These are phyloP conservation scores for Rhododendron henanense DNA, from an alignment of 148 eudicot species.

Conservation along the genomic window DNA sequence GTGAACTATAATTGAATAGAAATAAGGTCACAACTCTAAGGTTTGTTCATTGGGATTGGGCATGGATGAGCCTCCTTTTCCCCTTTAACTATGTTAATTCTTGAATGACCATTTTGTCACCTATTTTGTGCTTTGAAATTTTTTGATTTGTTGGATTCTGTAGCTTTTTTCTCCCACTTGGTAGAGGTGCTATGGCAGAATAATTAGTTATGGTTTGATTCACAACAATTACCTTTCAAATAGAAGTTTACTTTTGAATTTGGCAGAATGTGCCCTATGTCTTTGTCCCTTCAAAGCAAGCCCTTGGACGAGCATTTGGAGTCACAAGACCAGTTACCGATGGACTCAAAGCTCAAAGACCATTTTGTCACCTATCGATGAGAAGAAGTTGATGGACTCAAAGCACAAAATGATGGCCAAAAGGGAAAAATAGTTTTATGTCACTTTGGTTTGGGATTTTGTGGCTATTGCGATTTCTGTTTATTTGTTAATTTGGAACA, in stretches of 20 bases:
- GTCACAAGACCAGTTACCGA: constrained; percentile 74
- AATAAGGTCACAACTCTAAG: neutral
- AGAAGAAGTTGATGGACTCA: no score
- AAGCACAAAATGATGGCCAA: no score
- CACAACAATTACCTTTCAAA: neutral
- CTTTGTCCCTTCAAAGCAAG: constrained; percentile 88
- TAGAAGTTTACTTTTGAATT: neutral
- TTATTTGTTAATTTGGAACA: no score
- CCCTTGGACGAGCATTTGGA: constrained; percentile 97
- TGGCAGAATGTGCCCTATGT: constrained; percentile 92
- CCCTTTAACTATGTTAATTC: neutral
- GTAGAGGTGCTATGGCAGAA: neutral
- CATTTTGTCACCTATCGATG: no score
- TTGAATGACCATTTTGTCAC: neutral
- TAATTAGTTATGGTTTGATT: neutral
- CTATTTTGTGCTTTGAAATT: neutral
- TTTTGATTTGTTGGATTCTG: neutral
- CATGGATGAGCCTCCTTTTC: neutral
- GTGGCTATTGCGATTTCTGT: no score
- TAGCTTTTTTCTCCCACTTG: neutral
- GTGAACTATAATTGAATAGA: neutral
- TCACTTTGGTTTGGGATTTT: no score
- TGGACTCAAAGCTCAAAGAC: no score
- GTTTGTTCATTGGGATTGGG: neutral
- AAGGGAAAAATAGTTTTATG: no score